phyloP scores from a whole-genome alignment of 2,329 filamentous ascomycete genomes.

The Cordyceps tenuipes region DNA sequence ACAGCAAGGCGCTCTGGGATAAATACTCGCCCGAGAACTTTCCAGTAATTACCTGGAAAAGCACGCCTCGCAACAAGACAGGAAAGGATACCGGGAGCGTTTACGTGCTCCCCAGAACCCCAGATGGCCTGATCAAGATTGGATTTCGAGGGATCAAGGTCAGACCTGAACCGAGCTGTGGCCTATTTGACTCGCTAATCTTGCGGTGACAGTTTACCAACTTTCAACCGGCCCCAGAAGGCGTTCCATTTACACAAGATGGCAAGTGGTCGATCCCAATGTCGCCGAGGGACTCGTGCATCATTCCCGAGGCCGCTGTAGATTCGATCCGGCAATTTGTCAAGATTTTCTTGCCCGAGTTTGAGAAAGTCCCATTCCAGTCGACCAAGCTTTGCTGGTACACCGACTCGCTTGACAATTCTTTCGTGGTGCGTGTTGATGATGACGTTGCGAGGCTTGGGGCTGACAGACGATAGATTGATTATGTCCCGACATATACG shows the following conservation, averaged over 20 bases:
- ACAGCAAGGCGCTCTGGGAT: slow-evolving; percentile 20
- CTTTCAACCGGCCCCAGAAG: slow-evolving; percentile 21
- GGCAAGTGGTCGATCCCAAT: slow-evolving; percentile 25
- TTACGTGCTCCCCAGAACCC: slow-evolving; percentile 22
- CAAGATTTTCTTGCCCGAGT: slow-evolving; percentile 22
- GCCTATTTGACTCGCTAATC: neutral
- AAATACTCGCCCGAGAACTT: slow-evolving; percentile 26
- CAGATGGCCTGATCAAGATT: slow-evolving; percentile 21
- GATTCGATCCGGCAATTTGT: slow-evolving; percentile 18
- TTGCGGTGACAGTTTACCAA: slow-evolving; percentile 22
- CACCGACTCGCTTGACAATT: slow-evolving; percentile 27
- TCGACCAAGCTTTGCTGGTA: slow-evolving; percentile 27
- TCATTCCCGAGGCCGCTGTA: slow-evolving; percentile 17
- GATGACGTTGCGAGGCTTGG: neutral
- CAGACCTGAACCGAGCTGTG: neutral
- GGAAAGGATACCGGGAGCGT: slow-evolving; percentile 24
- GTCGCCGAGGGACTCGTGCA: slow-evolving; percentile 15
- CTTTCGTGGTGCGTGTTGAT: slow-evolving; percentile 18
- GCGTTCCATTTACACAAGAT: slow-evolving; percentile 21
- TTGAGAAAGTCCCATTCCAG: slow-evolving; percentile 18
- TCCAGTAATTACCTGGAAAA: slow-evolving; percentile 26
- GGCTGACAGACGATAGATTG: slow-evolving; percentile 17
- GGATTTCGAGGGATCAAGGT: slow-evolving; percentile 23
- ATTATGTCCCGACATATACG: slow-evolving; percentile 23
- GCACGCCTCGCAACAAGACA: slow-evolving; percentile 17